These are phyloP conservation scores for Trichopus zeylanicus DNA, from an alignment of 116 monocot genomes.

Conservation along the genomic window DNA sequence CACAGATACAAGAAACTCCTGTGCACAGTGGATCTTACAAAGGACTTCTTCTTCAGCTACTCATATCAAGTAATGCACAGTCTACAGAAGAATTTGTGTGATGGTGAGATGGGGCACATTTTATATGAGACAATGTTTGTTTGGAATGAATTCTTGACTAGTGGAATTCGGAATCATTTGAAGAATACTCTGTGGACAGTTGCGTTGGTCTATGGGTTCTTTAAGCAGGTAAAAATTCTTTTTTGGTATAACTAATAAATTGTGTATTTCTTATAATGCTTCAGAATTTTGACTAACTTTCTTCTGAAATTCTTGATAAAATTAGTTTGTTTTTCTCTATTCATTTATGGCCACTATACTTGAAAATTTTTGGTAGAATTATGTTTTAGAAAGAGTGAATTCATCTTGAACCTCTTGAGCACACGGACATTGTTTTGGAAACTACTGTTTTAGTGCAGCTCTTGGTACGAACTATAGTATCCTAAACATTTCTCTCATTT, in stretches of 20 bases:
- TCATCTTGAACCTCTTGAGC: too few relatives aligned
- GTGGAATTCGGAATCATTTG: slow-evolving; percentile 49
- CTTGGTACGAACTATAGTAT: too few relatives aligned
- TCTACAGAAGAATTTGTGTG: slow-evolving; percentile 76
- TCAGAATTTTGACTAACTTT: too few relatives aligned
- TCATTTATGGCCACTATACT: too few relatives aligned
- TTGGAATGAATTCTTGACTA: slow-evolving; percentile 95
- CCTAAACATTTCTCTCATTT: too few relatives aligned
- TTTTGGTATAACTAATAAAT: not conserved
- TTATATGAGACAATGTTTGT: slow-evolving; percentile 89
- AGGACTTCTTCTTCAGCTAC: slow-evolving; percentile 95
- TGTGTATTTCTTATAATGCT: not conserved
- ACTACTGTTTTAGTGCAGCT: too few relatives aligned
- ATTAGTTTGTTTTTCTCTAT: too few relatives aligned
- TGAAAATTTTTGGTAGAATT: too few relatives aligned
- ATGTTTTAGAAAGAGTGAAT: too few relatives aligned
- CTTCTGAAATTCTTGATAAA: too few relatives aligned
- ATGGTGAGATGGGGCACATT: slow-evolving; percentile 36
- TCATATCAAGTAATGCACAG: slow-evolving; percentile 86
- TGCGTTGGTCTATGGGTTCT: slow-evolving; percentile 86
- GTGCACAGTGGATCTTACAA: slow-evolving; percentile 81
- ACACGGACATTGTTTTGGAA: too few relatives aligned
- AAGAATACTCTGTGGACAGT: slow-evolving; percentile 87
- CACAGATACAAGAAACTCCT: slow-evolving; percentile 88
- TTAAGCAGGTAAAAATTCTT: slow-evolving; percentile 73